Evolutionary conservation across 108 stramenopile genomes (phyloP).

Genomic region (Cyclotella cryptica): DNA sequence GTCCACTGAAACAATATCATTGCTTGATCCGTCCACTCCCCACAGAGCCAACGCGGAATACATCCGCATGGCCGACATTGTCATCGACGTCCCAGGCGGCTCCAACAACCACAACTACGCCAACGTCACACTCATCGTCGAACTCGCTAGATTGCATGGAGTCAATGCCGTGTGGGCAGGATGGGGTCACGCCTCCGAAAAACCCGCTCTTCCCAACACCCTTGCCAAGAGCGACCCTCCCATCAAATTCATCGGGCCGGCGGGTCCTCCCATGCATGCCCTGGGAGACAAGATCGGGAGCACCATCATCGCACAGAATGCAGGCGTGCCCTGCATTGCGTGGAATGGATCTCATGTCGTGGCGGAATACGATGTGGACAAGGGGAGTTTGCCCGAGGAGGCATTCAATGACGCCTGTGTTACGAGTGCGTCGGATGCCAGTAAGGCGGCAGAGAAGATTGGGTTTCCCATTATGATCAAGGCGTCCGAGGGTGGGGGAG

Average conservation of each 20-base stretch:
- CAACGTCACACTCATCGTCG: slow-evolving; percentile 99
- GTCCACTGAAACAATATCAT: too few species aligned
- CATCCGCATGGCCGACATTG: slow-evolving; percentile 99
- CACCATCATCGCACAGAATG: slow-evolving; percentile 99
- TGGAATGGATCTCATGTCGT: slow-evolving; percentile 96
- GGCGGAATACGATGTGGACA: slow-evolving; percentile 77
- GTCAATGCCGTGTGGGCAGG: slow-evolving; percentile 99
- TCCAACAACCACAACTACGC: slow-evolving; percentile 99
- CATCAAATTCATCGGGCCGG: slow-evolving; percentile 98
- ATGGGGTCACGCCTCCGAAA: slow-evolving; percentile 99
- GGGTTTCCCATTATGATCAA: slow-evolving; percentile 99
- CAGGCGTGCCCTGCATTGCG: slow-evolving; percentile 96
- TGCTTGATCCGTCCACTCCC: slow-evolving; percentile 31
- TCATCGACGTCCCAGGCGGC: slow-evolving; percentile 99
- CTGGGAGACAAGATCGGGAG: slow-evolving; percentile 99
- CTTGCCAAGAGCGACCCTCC: slow-evolving; percentile 82
- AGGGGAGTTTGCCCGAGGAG: slow-evolving; percentile 83
- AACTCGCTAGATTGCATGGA: slow-evolving; percentile 95
- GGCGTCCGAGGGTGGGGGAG: slow-evolving; percentile 99
- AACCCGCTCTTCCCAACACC: slow-evolving; percentile 94
- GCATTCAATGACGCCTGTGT: slow-evolving; percentile 92
- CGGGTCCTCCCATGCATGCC: slow-evolving; percentile 97
- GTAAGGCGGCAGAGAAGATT: slow-evolving; percentile 79
- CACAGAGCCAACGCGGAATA: slow-evolving; percentile 98
- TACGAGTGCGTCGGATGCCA: slow-evolving; percentile 77